phyloP scores from a whole-genome alignment of 2,329 filamentous ascomycete genomes.

The Pestalotiopsis sp. region DNA sequence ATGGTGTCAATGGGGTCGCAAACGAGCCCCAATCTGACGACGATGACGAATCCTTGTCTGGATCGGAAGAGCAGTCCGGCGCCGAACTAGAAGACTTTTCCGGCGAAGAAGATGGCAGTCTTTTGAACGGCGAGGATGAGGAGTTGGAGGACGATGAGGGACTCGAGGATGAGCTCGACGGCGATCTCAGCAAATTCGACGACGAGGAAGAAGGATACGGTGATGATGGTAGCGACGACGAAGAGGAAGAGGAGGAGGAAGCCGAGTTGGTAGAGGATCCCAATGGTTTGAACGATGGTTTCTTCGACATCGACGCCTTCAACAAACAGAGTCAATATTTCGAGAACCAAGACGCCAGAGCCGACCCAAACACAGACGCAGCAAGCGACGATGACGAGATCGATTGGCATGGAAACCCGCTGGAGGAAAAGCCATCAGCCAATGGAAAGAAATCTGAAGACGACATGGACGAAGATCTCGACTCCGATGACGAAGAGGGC shows the following conservation, averaged over 20 bases:
- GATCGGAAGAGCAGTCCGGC: slow-evolving; percentile 19
- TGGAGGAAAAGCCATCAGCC: slow-evolving; percentile 41
- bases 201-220: not conserved
- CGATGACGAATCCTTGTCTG: slow-evolving; percentile 22
- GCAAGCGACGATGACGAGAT: slow-evolving; percentile 85
- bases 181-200: slow-evolving; percentile 5
- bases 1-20: slow-evolving; percentile 38
- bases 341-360: slow-evolving; percentile 80
- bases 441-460: slow-evolving; percentile 32
- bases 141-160: slow-evolving; percentile 36
- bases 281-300: slow-evolving; percentile 91
- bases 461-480: slow-evolving; percentile 45
- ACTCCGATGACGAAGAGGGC: slow-evolving; percentile 71
- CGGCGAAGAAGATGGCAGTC: not conserved
- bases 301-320: slow-evolving; percentile 97
- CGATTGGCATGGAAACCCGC: slow-evolving; percentile 83
- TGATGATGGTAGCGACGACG: slow-evolving; percentile 35
- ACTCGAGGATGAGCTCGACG: slow-evolving; percentile 28
- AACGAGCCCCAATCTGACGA: slow-evolving; percentile 33
- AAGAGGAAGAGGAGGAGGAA: slow-evolving; percentile 48
- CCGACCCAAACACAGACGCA: slow-evolving; percentile 73
- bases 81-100: not conserved
- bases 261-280: slow-evolving; percentile 69
- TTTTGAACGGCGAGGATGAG: slow-evolving; percentile 27
- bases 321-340: slow-evolving; percentile 91